Conservation (phyloP, 805 yeast genomes). For the Teunomyces kruisii region DNA sequence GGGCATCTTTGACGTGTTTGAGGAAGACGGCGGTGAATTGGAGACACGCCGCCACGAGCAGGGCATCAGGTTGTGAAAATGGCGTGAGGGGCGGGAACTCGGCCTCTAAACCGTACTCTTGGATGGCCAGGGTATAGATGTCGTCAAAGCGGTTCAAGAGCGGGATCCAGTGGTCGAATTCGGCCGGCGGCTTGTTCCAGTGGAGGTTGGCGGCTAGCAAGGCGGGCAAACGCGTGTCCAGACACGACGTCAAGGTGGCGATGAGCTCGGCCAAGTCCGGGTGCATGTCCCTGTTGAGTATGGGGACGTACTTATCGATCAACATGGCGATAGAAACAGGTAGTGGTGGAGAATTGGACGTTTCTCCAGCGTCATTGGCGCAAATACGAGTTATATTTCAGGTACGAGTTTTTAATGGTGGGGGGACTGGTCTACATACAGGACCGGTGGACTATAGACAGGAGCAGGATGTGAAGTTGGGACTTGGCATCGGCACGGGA, state of each 20-base stretch:
- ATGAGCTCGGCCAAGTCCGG: background rate
- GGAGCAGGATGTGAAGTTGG: too few relatives aligned
- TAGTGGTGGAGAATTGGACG: too few relatives aligned
- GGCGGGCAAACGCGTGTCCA: background rate
- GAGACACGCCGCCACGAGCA: background rate
- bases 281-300: too few relatives aligned
- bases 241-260: background rate
- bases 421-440: too few relatives aligned
- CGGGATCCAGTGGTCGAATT: slow-evolving; percentile 59
- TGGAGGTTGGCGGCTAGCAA: background rate
- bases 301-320: too few relatives aligned
- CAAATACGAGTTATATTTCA: background rate
- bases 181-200: too few relatives aligned
- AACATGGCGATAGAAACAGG: too few relatives aligned
- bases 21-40: slow-evolving; percentile 44
- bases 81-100: background rate
- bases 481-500: too few relatives aligned
- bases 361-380: too few relatives aligned
- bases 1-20: slow-evolving; percentile 66
- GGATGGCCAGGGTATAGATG: slow-evolving; percentile 53
- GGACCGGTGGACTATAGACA: background rate
- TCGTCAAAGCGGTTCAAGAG: slow-evolving; percentile 73
- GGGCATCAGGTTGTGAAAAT: background rate
- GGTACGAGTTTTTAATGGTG: too few relatives aligned
- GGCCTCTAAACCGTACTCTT: slow-evolving; percentile 45